Base-by-base conservation (phyloP, 2,329 filamentous ascomycete genomes). In the Arthrobotrys pseudoclavata region DNA sequence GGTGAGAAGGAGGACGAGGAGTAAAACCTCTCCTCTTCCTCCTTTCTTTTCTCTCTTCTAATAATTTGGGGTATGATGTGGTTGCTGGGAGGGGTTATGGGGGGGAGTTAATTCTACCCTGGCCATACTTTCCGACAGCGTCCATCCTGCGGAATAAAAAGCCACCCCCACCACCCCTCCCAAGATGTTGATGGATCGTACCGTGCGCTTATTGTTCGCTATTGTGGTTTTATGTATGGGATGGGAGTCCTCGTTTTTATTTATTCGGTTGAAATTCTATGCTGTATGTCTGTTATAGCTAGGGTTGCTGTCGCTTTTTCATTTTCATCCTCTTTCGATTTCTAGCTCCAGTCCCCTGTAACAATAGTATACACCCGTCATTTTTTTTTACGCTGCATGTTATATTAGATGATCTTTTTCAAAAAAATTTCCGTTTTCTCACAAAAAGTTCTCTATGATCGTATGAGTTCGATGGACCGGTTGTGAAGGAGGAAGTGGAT, bases 1-100 rank as follows among this genome's bases (percentile, higher is more conserved):
- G 86, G 87, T 15, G 57, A 29, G 6, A 71, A 71, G 29, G 48
- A 48, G 10, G 68, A 71, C 10, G 57, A 63, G 7, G 61, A 63
- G 37, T 50, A 48, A 22, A 31, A 1, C 45, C 26, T 12, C 42
- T 34, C n/a, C 10, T 9, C 13, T 61, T 10, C 50, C 18, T 50
- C 40, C 2, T 37, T 47, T 64, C 37, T 20, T 22, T 12, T 37
- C 57, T 55, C 29, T 48, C 47, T 15, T 24, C 10, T 24, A 40
- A 53, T 52, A 50, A 4, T 50, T 50, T 40, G 15, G 37, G 37
- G 37, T 12, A 40, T 12, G 34, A 37, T 29, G 50, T 24, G 12
- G 18, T 26, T 52, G 22, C 22, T 9, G 20, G 47, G 13, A 26
- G 47, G 26, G 50, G 24, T 18, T 12, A 22, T 10, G 10, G 26